These are phyloP conservation scores for Santalum album DNA, from an alignment of 164 flowering plant genomes.

Conservation along the genomic window DNA sequence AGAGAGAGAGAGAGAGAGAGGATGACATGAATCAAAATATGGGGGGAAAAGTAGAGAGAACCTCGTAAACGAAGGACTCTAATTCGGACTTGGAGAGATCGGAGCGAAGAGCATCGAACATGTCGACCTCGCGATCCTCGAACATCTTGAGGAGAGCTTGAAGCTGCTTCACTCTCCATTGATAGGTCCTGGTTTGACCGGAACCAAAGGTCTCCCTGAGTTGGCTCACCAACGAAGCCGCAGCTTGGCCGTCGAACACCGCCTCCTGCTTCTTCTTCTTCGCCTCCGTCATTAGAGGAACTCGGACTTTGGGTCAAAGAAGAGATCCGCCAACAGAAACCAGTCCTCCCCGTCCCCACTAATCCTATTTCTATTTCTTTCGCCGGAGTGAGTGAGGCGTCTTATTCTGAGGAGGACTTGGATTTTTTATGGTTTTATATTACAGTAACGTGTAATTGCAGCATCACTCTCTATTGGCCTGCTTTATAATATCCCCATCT, in stretches of 20 bases:
- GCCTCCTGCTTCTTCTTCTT: neutral
- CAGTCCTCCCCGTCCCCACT: too few species aligned
- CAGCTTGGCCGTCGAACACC: conserved; percentile 19
- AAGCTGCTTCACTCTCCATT: conserved; percentile 55
- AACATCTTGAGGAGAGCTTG: conserved; percentile 28
- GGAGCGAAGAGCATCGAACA: conserved; percentile 38
- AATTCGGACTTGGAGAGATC: conserved; percentile 53
- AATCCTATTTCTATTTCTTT: too few species aligned
- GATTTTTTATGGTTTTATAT: too few species aligned
- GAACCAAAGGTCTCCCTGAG: conserved; percentile 21
- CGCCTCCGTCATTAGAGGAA: conserved; percentile 1
- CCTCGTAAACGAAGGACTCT: conserved; percentile 51
- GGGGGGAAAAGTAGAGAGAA: conserved; percentile 1
- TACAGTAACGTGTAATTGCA: too few species aligned
- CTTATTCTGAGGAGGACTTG: too few species aligned
- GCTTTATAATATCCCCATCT: too few species aligned
- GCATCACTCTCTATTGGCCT: too few species aligned
- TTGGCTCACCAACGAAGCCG: conserved; percentile 21
- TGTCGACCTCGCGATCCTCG: conserved; percentile 33
- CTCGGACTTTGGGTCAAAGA: too few species aligned
- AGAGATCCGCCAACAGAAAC: too few species aligned
- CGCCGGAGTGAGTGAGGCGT: too few species aligned
- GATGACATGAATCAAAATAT: too few species aligned
- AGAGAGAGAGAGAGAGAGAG: neutral
- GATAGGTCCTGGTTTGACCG: conserved; percentile 43